phyloP scores from a whole-genome alignment of 192 early-diverging fungal genomes.

The Spinellus fusiger region DNA sequence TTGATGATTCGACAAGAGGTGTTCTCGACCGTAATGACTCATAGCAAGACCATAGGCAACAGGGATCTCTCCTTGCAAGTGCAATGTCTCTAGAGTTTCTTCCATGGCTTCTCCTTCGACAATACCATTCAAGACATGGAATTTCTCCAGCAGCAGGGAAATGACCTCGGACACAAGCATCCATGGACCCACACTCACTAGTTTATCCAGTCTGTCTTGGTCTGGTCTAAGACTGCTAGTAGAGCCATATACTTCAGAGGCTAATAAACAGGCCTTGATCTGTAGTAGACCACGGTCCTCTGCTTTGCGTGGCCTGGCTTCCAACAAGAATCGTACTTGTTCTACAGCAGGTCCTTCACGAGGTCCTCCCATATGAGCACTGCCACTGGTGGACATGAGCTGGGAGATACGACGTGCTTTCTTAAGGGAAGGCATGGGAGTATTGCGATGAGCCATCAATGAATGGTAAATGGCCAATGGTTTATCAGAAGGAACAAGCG shows the following conservation, averaged over 20 bases:
- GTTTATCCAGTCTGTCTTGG: slow-evolving; percentile 3
- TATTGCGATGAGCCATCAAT: slow-evolving; percentile 38
- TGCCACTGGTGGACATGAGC: slow-evolving; percentile 24
- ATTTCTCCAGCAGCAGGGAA: slow-evolving; percentile 35
- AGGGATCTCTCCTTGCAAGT: slow-evolving; percentile 9
- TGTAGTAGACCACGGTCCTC: slow-evolving; percentile 20
- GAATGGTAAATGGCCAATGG: slow-evolving; percentile 48
- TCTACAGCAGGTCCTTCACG: background rate
- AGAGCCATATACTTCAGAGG: background rate
- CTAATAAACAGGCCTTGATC: slow-evolving; percentile 14
- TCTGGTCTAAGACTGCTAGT: background rate
- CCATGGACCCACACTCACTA: slow-evolving; percentile 15
- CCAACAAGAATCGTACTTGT: slow-evolving; percentile 19
- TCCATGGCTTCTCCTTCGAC: background rate
- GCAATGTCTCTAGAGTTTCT: background rate
- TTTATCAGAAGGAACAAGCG: slow-evolving; percentile 43
- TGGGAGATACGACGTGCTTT: slow-evolving; percentile 38
- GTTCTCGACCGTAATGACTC: slow-evolving; percentile 15
- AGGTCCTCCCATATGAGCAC: slow-evolving; percentile 17
- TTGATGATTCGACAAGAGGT: slow-evolving; percentile 3
- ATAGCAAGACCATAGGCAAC: slow-evolving; percentile 20
- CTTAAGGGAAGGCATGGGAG: slow-evolving; percentile 42
- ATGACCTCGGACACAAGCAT: slow-evolving; percentile 37
- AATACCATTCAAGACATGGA: slow-evolving; percentile 24
- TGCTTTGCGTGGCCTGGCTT: slow-evolving; percentile 6